phyloP scores from a whole-genome alignment of 805 yeast species.

The Candida piceae region DNA sequence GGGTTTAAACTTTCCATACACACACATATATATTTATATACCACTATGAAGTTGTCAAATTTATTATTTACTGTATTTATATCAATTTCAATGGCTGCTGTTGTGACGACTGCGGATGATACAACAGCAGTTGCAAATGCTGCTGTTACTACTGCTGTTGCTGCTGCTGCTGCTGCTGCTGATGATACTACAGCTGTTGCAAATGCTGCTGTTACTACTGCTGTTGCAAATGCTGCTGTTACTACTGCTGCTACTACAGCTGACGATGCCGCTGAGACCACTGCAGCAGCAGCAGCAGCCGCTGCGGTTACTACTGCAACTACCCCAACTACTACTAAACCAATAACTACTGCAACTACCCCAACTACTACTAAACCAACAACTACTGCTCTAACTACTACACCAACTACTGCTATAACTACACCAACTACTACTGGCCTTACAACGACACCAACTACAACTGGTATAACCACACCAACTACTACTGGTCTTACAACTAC shows the following conservation, averaged over 20 bases:
- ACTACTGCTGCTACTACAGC: conserved; percentile 6
- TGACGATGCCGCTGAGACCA: conserved; percentile 3
- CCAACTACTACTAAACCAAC: conserved; percentile 2
- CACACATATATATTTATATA: too few species aligned
- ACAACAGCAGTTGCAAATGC: conserved; percentile 11
- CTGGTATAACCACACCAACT: conserved; percentile 1
- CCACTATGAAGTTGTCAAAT: background rate
- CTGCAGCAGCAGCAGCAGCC: conserved; percentile 6
- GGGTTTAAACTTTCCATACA: too few species aligned
- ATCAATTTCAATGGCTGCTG: conserved; percentile 9
- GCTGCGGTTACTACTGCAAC: conserved; percentile 5
- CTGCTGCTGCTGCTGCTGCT: conserved; percentile 8
- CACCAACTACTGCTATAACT: background rate
- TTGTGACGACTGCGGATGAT: conserved; percentile 7
- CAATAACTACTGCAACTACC: conserved; percentile 8
- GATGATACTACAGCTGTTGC: conserved; percentile 15
- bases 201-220: conserved; percentile 26
- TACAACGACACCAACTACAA: background rate
- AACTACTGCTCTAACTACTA: conserved; percentile 1
- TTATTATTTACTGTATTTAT: background rate
- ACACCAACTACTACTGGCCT: conserved; percentile 2
- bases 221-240: conserved; percentile 26
- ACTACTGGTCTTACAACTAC: background rate
- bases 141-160: conserved; percentile 7
- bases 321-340: conserved; percentile 2